Evolutionary conservation across 345 rosid genomes (phyloP).

Genomic region (Aquilaria yunnanensis): DNA sequence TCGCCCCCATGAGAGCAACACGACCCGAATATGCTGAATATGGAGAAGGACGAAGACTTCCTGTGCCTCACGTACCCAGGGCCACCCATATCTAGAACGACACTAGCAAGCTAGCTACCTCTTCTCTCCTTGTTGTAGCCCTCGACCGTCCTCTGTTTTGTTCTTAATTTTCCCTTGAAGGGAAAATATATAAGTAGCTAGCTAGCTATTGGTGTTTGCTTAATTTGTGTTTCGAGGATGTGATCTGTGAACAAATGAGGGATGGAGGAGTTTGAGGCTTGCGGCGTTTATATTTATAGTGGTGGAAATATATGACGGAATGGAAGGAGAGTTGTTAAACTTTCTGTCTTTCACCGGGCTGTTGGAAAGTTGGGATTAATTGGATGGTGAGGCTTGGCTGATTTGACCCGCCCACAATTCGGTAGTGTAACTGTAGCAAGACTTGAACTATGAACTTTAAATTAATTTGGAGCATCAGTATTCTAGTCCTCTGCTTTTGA

Average conservation of each 20-base stretch:
- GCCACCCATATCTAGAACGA: conserved; percentile 3
- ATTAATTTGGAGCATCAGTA: conserved; percentile 15
- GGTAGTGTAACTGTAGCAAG: conserved; percentile 8
- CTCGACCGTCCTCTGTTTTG: background rate
- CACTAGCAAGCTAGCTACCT: background rate
- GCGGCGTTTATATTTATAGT: conserved; percentile 12
- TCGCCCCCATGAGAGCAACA: conserved; percentile 49
- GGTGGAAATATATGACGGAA: background rate
- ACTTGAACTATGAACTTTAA: conserved; percentile 4
- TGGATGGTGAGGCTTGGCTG: conserved; percentile 26
- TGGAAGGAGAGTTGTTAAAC: too few relatives aligned
- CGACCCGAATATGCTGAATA: conserved; percentile 42
- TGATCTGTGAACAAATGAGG: background rate
- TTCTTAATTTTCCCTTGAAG: background rate
- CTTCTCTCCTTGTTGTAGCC: background rate
- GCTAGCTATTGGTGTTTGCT: background rate
- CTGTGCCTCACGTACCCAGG: conserved; percentile 30
- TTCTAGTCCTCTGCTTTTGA: conserved; percentile 27
- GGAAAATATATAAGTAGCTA: too few relatives aligned
- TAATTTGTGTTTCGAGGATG: background rate
- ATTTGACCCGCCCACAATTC: conserved; percentile 7
- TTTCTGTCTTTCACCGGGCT: background rate
- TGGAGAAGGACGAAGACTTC: conserved; percentile 34
- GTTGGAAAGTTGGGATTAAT: conserved; percentile 5
- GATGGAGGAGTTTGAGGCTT: background rate